These are phyloP conservation scores for Nephromyces sp. DNA, from an alignment of 169 alveolate species.

Conservation along the genomic window DNA sequence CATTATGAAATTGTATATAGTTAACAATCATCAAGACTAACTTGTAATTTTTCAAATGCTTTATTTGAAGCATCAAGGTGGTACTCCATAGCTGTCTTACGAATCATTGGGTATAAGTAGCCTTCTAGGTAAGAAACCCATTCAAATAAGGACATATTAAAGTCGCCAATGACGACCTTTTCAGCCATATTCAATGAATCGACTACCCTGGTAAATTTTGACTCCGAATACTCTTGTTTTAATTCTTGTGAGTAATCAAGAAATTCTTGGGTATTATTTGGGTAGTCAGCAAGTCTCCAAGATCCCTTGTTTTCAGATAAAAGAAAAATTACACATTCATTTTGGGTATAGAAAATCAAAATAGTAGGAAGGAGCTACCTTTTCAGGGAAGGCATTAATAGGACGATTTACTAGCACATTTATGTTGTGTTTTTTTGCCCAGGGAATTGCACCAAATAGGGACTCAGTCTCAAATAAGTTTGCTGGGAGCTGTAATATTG, in stretches of 20 bases:
- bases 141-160: background rate
- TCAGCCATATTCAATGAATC: background rate
- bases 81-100: background rate
- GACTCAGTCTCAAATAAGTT: background rate
- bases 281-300: background rate
- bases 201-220: background rate
- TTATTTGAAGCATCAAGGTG: background rate
- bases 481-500: background rate
- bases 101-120: background rate
- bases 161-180: background rate
- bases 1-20: too few species aligned
- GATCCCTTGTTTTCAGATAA: background rate
- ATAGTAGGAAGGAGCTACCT: background rate
- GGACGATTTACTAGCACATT: conserved; percentile 1
- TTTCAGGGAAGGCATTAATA: background rate
- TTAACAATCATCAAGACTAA: too few species aligned
- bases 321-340: background rate
- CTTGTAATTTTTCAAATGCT: background rate
- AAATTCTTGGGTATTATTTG: background rate
- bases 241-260: background rate
- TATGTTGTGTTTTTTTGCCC: background rate
- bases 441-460: background rate
- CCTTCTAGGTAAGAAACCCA: background rate
- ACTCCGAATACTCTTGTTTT: background rate
- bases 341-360: background rate